Evolutionary conservation across 208 protist genomes (phyloP).

Genomic region (Trypanosoma congolense): DNA sequence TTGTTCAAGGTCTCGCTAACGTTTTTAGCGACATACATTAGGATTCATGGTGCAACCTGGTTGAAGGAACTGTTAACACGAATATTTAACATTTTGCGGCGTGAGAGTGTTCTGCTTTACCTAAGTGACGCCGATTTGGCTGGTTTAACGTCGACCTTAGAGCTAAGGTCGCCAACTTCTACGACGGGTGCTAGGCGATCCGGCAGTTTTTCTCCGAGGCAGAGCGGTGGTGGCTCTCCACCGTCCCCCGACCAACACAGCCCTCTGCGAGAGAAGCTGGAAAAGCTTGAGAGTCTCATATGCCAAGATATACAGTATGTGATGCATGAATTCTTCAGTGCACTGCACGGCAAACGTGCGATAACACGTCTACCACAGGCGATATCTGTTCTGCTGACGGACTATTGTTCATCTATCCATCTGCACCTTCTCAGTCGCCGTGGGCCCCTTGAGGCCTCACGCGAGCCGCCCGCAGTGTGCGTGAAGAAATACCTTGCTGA

Average conservation of each 20-base stretch:
- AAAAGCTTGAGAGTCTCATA: conserved; percentile 69
- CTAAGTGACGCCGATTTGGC: conserved; percentile 76
- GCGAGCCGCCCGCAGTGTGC: conserved; percentile 20
- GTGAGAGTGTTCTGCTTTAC: conserved; percentile 79
- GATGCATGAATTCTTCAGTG: conserved; percentile 76
- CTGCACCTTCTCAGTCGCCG: conserved; percentile 62
- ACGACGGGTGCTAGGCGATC: neutral
- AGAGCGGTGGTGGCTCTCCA: neutral
- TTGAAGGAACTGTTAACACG: conserved; percentile 63
- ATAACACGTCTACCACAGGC: conserved; percentile 68
- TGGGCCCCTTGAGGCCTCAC: conserved; percentile 12
- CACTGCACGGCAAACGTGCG: conserved; percentile 62
- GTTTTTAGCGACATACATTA: conserved; percentile 74
- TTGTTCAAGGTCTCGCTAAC: conserved; percentile 60
- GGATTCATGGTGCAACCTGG: conserved; percentile 79
- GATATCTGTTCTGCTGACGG: conserved; percentile 70
- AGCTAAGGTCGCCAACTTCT: neutral
- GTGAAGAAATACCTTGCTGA: conserved; percentile 32
- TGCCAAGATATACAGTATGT: conserved; percentile 80
- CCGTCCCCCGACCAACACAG: conserved; percentile 4
- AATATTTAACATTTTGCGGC: conserved; percentile 74
- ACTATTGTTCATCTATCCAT: conserved; percentile 72
- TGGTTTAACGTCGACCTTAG: neutral
- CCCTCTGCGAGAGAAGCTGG: conserved; percentile 31
- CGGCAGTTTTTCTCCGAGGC: neutral